Conservation (phyloP, 2,329 filamentous ascomycete genomes). For the Allantophomopsis lycopodina region DNA sequence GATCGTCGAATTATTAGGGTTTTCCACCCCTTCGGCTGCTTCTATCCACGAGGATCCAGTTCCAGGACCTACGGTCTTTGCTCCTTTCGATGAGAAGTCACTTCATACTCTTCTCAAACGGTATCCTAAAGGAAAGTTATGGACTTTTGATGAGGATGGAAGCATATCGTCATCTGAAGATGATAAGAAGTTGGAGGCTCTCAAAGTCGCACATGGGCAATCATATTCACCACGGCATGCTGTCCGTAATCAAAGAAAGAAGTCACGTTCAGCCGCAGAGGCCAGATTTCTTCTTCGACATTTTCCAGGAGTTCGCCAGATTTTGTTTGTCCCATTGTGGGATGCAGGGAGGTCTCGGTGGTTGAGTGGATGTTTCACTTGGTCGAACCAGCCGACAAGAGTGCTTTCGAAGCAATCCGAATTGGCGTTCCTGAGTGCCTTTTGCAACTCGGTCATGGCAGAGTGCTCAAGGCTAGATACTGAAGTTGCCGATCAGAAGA, state of each 20-base stretch:
- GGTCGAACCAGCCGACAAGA: slow-evolving; percentile 18
- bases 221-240: slow-evolving; percentile 2
- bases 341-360: slow-evolving; percentile 29
- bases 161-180: slow-evolving; percentile 28
- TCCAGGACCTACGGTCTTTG: slow-evolving; percentile 12
- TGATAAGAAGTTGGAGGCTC: slow-evolving; percentile 10
- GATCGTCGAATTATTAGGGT: slow-evolving; percentile 15
- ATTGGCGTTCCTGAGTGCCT: slow-evolving; percentile 23
- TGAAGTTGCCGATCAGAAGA: slow-evolving; percentile 34
- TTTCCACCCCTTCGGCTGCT: slow-evolving; percentile 14
- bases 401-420: slow-evolving; percentile 22
- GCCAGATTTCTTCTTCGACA: slow-evolving; percentile 18
- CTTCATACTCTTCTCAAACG: slow-evolving; percentile 21
- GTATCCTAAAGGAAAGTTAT: slow-evolving; percentile 31
- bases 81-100: slow-evolving; percentile 14
- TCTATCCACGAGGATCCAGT: slow-evolving; percentile 15
- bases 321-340: slow-evolving; percentile 35
- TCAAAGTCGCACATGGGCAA: slow-evolving; percentile 1
- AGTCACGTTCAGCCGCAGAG: slow-evolving; percentile 12
- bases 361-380: slow-evolving; percentile 35
- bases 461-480: slow-evolving; percentile 40
- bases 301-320: slow-evolving; percentile 30
- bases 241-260: slow-evolving; percentile 5
- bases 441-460: slow-evolving; percentile 37
- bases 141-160: slow-evolving; percentile 29